Base-by-base conservation (phyloP, 371 early-diverging fungal genomes). In the Umbelopsis sp. region DNA sequence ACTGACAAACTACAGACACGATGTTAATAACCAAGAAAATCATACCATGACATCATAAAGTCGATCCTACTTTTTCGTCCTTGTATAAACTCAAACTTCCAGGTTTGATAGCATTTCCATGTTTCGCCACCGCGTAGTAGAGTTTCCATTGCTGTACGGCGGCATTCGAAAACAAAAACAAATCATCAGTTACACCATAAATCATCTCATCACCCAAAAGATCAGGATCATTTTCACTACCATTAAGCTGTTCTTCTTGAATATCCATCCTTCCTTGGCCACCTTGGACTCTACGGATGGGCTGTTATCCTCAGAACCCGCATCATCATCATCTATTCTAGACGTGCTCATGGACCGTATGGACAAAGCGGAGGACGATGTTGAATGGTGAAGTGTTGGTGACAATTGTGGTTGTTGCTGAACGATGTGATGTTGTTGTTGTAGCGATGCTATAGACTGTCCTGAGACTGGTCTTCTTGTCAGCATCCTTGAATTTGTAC, bases 51-150 rank as follows among this genome's bases (percentile, higher is more conserved):
- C 22, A 67, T 7, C 41, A 10, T 41, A 41, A 41, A 10, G 7
- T 12, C 7, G 7, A 41, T 41, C 41, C 41, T 72, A 84, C 84
- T 79, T 84, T 84, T 35, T 75, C 76, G 69, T 84, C 84, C 38
- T 81, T 81, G 67, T 84, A 84, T 2, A 84, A 50, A 52, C 79
- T 81, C 11, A 84, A 69, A 14, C 78, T 75, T 9, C 84, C 82
- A 0, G 84, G 80, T 64, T 80, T 81, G 44, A 84, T 72, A 20
- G 82, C 70, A 68, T 77, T 84, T 9, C 84, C 84, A 71, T 84
- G 84, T 65, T 81, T 84, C 9, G 84, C 84, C n/a, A 84, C 82
- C 9, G 78, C 84, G 68, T 81, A 84, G 25, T 80, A 82, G 51
- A 70, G 69, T 46, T 80, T 82, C 84, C 84, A 84, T 76, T 80